Percentiles rank a stretch among this genome's conserved stretches.
These are phyloP conservation scores for Lolium perenne DNA, from an alignment of 176 grass and related monocot species.

Conservation along the genomic window DNA sequence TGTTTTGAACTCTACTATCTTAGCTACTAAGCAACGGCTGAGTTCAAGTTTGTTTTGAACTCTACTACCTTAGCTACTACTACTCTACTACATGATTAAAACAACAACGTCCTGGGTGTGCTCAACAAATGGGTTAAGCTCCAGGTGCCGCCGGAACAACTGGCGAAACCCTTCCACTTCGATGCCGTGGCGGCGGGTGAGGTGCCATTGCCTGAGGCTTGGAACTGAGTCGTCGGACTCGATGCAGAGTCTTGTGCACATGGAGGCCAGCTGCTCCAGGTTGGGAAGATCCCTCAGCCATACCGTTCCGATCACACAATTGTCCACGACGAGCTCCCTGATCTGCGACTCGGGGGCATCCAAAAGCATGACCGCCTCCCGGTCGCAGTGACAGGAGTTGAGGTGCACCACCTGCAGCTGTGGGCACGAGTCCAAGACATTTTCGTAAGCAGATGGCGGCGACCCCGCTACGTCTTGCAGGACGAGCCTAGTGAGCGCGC, in stretches of 20 bases:
- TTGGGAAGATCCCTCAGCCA: conserved; percentile 4
- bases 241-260: neutral
- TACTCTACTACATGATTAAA: no score
- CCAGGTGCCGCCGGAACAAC: neutral
- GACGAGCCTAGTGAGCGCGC: neutral
- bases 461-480: neutral
- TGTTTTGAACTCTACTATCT: no score
- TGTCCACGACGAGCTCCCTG: conserved; percentile 34
- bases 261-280: neutral
- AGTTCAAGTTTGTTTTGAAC: no score
- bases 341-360: conserved; percentile 16
- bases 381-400: neutral
- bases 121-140: neutral
- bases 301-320: neutral
- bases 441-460: neutral
- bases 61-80: no score
- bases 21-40: no score
- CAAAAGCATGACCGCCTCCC: neutral
- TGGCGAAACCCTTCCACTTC: neutral
- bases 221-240: neutral
- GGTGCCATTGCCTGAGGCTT: neutral
- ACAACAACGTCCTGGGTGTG: neutral
- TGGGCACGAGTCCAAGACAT: conserved; percentile 2
- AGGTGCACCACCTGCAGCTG: conserved; percentile 15
- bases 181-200: neutral